A percentile compares a stretch with the other conserved stretches of the same genome.
Conservation (phyloP, 257 asterid species). For the Leonotis leonurus region DNA sequence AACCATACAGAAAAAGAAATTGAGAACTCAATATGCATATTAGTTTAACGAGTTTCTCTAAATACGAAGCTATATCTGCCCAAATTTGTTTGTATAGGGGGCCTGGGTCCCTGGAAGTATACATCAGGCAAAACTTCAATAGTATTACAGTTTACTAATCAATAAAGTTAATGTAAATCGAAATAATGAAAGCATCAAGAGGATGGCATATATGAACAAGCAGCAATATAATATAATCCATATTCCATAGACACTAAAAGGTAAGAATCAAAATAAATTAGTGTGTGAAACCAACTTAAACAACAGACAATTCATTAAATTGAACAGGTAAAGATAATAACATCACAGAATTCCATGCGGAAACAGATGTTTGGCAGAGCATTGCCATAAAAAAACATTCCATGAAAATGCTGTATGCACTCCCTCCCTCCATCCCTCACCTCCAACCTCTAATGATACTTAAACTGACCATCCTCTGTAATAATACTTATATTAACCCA, state of each 20-base stretch:
- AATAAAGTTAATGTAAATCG: neutral
- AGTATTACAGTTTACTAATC: neutral
- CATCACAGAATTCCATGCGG: neutral
- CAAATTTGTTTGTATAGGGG: neutral
- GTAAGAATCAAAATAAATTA: neutral
- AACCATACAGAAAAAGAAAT: neutral
- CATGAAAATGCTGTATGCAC: neutral
- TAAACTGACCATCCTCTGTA: neutral
- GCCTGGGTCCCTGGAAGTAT: neutral
- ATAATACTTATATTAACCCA: neutral
- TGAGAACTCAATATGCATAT: neutral
- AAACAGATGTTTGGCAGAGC: neutral
- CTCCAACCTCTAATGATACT: neutral
- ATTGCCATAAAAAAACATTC: neutral
- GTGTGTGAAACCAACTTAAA: constrained; percentile 1
- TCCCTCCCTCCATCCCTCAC: neutral
- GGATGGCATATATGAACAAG: neutral
- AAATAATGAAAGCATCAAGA: constrained; percentile 1
- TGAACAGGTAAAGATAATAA: constrained; percentile 1
- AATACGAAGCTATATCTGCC: neutral
- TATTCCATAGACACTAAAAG: neutral
- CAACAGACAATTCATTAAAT: neutral
- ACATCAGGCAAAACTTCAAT: neutral
- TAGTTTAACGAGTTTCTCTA: neutral
- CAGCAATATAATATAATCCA: neutral